These are phyloP conservation scores for Austroboletus olivaceoglutinosus DNA, from an alignment of 1,284 basidiomycete species.

Conservation along the genomic window DNA sequence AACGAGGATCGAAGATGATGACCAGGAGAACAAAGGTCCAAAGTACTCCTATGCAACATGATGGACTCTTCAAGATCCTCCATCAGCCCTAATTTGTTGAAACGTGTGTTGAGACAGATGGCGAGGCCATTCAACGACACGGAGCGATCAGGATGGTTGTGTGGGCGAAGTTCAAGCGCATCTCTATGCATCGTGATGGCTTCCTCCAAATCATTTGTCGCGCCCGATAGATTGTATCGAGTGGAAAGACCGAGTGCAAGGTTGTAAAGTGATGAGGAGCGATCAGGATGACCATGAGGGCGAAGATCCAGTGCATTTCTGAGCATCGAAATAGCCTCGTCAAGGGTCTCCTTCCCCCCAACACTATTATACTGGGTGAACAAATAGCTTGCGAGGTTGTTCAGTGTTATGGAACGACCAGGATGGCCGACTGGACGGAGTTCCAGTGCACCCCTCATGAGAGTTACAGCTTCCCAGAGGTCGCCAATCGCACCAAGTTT, in stretches of 20 bases:
- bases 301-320: not conserved
- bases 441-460: not conserved
- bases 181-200: not conserved
- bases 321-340: not conserved
- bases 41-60: not conserved
- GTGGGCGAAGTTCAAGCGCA: constrained; percentile 1
- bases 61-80: constrained; percentile 5
- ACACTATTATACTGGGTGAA: not conserved
- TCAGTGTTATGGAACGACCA: not conserved
- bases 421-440: constrained; percentile 4
- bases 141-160: not conserved
- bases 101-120: not conserved
- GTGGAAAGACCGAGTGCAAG: not conserved
- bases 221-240: not conserved
- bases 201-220: not conserved
- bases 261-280: not conserved
- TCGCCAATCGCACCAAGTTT: not conserved
- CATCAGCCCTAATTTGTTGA: not conserved
- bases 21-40: not conserved
- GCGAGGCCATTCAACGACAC: constrained; percentile 1
- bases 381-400: constrained; percentile 1
- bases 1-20: not conserved
- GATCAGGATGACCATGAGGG: not conserved
- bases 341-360: not conserved
- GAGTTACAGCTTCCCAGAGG: not conserved